These are phyloP conservation scores for Xylaria digitata DNA, from an alignment of 2,329 filamentous ascomycete genomes.

Conservation along the genomic window DNA sequence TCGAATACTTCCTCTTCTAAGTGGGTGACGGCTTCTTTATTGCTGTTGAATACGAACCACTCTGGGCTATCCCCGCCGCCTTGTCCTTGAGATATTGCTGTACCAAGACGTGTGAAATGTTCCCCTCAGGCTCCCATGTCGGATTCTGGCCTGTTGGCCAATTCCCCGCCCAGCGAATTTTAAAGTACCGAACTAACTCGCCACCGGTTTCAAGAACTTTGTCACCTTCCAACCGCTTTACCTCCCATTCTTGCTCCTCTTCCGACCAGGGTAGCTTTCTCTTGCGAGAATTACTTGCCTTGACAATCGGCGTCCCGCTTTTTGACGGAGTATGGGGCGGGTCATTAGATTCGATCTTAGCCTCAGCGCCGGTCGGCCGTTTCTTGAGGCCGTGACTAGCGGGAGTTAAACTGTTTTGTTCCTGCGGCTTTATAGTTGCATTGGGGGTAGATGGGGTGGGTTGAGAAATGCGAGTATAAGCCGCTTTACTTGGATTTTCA, in stretches of 20 bases:
- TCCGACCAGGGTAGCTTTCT: conserved; percentile 41
- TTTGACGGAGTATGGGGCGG: conserved; percentile 12
- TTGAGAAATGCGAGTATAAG: conserved; percentile 1
- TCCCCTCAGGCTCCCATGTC: conserved; percentile 67
- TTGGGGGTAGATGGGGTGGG: conserved; percentile 6
- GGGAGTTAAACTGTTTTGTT: conserved; percentile 45
- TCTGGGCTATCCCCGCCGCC: conserved; percentile 30
- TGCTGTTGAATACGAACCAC: conserved; percentile 1
- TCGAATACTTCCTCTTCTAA: conserved; percentile 49
- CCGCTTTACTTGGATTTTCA: conserved; percentile 7
- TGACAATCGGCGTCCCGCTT: background rate
- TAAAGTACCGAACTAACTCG: conserved; percentile 57
- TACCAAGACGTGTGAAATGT: conserved; percentile 58
- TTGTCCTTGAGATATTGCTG: conserved; percentile 55
- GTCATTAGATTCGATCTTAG: background rate
- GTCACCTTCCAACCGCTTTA: conserved; percentile 59
- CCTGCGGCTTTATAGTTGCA: background rate
- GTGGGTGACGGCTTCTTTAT: conserved; percentile 6
- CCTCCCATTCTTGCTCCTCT: conserved; percentile 53
- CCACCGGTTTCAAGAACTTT: conserved; percentile 52
- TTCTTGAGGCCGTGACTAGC: conserved; percentile 41
- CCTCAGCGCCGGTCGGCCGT: conserved; percentile 25
- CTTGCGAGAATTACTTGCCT: conserved; percentile 24
- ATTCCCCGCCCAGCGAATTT: conserved; percentile 67
- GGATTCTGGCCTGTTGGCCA: conserved; percentile 68